Conservation (phyloP, 140 eudicot genomes). For the Flaveria floridana region DNA sequence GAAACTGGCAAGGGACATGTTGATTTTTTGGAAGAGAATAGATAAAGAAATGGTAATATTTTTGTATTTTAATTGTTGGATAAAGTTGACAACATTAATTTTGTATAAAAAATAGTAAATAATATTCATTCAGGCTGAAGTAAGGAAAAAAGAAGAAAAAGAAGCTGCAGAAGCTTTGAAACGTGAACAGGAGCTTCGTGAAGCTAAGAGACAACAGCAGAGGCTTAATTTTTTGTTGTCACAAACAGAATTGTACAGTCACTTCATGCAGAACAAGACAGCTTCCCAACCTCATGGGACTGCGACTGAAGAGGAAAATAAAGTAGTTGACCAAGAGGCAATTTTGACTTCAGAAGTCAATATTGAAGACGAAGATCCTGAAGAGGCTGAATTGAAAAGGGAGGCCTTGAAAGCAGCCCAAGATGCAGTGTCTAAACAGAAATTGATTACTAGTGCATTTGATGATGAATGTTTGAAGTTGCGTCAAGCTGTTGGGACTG, state of each 20-base stretch:
- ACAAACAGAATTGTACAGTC: conserved; percentile 96
- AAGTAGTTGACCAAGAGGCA: conserved; percentile 43
- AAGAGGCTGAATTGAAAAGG: conserved; percentile 74
- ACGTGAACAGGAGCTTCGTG: conserved; percentile 94
- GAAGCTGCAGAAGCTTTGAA: conserved; percentile 98
- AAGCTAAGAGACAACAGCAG: conserved; percentile 89
- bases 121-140: conserved; percentile 64
- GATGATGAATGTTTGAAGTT: conserved; percentile 77
- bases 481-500: conserved; percentile 59
- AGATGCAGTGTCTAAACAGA: conserved; percentile 94
- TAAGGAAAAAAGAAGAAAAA: conserved; percentile 89
- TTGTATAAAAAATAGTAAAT: neutral
- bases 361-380: conserved; percentile 66
- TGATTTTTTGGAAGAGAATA: conserved; percentile 89
- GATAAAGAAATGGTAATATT: conserved; percentile 92
- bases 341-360: conserved; percentile 38
- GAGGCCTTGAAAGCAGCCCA: conserved; percentile 98
- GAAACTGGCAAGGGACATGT: conserved; percentile 91
- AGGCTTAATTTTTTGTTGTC: conserved; percentile 85
- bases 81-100: neutral
- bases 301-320: conserved; percentile 42
- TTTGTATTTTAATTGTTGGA: conserved; percentile 4
- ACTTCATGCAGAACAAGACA: conserved; percentile 92
- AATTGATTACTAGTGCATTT: conserved; percentile 74
- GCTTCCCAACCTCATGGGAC: conserved; percentile 52